phyloP scores from a whole-genome alignment of 1,284 basidiomycete genomes.

The Leccinum fallax region DNA sequence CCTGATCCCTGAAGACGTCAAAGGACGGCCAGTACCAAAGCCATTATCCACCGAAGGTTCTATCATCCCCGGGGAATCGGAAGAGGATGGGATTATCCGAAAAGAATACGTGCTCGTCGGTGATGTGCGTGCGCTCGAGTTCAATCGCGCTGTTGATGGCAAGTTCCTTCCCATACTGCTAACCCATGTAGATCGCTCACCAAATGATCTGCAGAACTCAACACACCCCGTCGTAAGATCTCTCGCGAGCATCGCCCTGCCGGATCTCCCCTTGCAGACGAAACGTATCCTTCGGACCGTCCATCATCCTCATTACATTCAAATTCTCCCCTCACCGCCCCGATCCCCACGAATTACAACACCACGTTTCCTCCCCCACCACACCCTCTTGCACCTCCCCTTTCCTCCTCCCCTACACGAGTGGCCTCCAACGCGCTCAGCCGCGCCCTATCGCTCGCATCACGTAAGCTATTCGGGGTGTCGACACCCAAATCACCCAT shows the following conservation, averaged over 20 bases:
- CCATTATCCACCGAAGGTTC: conserved; percentile 64
- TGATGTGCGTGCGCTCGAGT: conserved; percentile 74
- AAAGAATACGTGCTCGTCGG: conserved; percentile 80
- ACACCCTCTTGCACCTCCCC: conserved; percentile 43
- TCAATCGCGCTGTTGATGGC: conserved; percentile 80
- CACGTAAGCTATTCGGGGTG: conserved; percentile 87
- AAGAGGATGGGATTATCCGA: conserved; percentile 73
- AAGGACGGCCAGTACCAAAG: conserved; percentile 22
- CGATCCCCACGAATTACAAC: conserved; percentile 32
- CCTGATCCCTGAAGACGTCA: conserved; percentile 13
- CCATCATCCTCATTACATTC: conserved; percentile 23
- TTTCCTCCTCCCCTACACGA: conserved; percentile 68
- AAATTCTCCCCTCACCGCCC: conserved; percentile 28
- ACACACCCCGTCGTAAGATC: conserved; percentile 56
- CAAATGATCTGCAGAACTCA: conserved; percentile 55
- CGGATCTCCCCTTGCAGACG: conserved; percentile 49
- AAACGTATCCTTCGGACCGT: conserved; percentile 37
- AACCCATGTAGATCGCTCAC: conserved; percentile 9
- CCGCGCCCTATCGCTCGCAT: conserved; percentile 85
- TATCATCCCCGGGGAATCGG: conserved; percentile 77
- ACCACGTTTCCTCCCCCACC: conserved; percentile 72
- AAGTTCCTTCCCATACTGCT: conserved; percentile 20
- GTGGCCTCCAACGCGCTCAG: conserved; percentile 75
- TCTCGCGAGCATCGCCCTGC: conserved; percentile 53
- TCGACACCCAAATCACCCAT: conserved; percentile 42